Evolutionary conservation across 148 eudicot genomes (phyloP), one percentile per base, ranked within the genome.

Genomic region (Fagopyrum esculentum): DNA sequence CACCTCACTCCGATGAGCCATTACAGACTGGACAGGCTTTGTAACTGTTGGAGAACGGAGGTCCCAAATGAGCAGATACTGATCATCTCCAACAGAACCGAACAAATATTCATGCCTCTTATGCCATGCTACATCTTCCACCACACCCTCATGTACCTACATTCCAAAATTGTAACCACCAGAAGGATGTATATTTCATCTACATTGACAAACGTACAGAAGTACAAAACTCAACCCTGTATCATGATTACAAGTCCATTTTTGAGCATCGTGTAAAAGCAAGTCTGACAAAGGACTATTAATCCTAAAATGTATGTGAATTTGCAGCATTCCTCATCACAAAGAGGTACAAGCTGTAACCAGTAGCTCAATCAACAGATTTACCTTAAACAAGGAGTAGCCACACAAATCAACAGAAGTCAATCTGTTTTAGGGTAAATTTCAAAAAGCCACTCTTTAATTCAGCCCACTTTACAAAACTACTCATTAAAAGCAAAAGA

Each of bases 1-100:
- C 40, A 91, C 98, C 90, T 89, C 98, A 83, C 98, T 91, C 73
- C 88, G 87, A 88, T 93, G 98, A 79, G 97, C 98, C 81, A 91
- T 63, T 57, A 93, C 98, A 70, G 91, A 86, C 84, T 91, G 98
- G 50, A 80, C 81, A 76, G 98, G 98, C 85, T 93, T 91, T 83
- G 78, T 82, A 69, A 77, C 89, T 48, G 87, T 77, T 72, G 94
- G 91, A 83, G 81, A 72, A 48, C 98, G 86, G 44, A 87, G 90
- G 83, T 93, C 98, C 94, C 98, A 93, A 75, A 91, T 82, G 73
- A 88, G 86, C 79, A 87, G 80, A 82, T 86, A 86, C 40, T 84
- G 89, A 80, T 87, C 93, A 78, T 87, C 89, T 22, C 95, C 97
- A 78, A 88, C 90, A 61, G 94, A 92, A 47, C 94, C 97, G 82